Evolutionary conservation across 768 basidiomycete species (phyloP).

Genomic region (Crassisporium funariophilum): DNA sequence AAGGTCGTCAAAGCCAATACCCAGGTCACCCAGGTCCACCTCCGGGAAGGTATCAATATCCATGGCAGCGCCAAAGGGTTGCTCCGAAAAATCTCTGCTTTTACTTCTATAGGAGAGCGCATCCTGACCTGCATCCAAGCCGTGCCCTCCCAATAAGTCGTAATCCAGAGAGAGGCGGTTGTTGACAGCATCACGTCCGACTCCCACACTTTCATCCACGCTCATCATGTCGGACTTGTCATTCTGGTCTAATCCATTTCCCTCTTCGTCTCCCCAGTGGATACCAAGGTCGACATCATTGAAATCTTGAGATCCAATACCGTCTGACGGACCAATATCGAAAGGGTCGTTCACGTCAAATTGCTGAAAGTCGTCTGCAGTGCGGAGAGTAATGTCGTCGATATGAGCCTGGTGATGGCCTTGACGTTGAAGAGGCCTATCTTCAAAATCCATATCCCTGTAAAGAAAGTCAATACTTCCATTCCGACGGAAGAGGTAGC

Average conservation of each 20-base stretch:
- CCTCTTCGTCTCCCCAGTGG: constrained; percentile 68
- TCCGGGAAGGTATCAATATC: constrained; percentile 56
- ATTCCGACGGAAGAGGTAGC: constrained; percentile 1
- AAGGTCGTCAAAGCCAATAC: constrained; percentile 69
- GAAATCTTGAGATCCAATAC: constrained; percentile 86
- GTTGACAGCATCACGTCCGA: constrained; percentile 70
- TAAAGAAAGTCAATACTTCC: constrained; percentile 9
- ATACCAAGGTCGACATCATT: constrained; percentile 73
- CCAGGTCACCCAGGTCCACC: constrained; percentile 61
- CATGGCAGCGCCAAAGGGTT: constrained; percentile 61
- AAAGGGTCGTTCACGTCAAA: constrained; percentile 75
- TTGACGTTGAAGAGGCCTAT: constrained; percentile 61
- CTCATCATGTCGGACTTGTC: constrained; percentile 56
- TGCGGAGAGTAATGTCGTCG: constrained; percentile 87
- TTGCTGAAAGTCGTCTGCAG: constrained; percentile 68
- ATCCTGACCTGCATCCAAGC: constrained; percentile 57
- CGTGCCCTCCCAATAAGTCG: constrained; percentile 53
- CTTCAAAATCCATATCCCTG: constrained; percentile 83
- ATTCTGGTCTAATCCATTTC: constrained; percentile 34
- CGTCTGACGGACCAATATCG: constrained; percentile 77
- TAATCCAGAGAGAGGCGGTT: constrained; percentile 63
- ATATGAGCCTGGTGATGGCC: constrained; percentile 83
- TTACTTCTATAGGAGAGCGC: constrained; percentile 57
- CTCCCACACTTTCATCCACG: constrained; percentile 64
- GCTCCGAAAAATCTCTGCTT: constrained; percentile 68